phyloP scores from a whole-genome alignment of 345 rosid species.

The Corymbia maculata region DNA sequence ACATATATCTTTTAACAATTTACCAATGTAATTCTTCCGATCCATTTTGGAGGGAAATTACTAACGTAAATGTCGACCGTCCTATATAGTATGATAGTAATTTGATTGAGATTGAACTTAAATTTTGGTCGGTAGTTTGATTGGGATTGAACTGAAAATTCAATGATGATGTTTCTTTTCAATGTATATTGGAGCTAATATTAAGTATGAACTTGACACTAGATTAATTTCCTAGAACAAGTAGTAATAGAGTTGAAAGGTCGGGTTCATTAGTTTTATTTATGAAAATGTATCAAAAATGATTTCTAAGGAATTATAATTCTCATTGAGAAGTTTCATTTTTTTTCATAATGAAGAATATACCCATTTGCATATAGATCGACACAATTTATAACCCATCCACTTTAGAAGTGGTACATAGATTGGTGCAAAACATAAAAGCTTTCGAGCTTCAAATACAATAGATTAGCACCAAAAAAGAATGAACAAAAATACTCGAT shows the following conservation, averaged over 20 bases:
- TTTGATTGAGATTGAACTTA: neutral
- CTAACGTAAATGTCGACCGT: rapidly evolving
- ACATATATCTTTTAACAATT: too few relatives aligned
- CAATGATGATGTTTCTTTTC: neutral
- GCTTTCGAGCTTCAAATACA: neutral
- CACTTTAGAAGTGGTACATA: neutral
- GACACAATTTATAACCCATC: neutral
- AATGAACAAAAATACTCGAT: neutral
- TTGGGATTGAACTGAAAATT: neutral
- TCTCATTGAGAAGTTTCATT: neutral
- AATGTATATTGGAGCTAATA: neutral
- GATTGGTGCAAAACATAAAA: neutral
- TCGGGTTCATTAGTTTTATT: neutral
- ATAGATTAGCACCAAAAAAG: neutral
- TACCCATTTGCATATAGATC: neutral
- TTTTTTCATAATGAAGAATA: neutral
- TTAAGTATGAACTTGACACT: neutral
- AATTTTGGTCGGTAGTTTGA: neutral
- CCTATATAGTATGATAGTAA: rapidly evolving
- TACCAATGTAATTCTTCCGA: rapidly evolving
- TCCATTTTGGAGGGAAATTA: rapidly evolving
- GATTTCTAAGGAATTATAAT: neutral
- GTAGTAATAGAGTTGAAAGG: neutral
- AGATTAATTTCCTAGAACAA: too few relatives aligned
- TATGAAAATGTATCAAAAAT: neutral